phyloP scores from a whole-genome alignment of 257 asterid genomes.

The Mentha longifolia region DNA sequence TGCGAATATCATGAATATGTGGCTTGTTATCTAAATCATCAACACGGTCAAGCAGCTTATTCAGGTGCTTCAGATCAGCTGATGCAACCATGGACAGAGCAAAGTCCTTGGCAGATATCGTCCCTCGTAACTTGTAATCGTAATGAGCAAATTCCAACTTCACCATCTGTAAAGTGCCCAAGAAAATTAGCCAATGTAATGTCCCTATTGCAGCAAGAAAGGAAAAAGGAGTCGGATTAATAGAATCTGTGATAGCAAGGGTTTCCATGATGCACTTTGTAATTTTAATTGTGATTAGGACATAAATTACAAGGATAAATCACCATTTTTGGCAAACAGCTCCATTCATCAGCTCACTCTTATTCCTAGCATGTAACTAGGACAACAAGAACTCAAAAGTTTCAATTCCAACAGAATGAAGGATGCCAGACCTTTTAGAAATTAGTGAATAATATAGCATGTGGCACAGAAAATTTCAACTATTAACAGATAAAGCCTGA shows the following conservation, averaged over 20 bases:
- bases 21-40: conserved; percentile 59
- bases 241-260: background rate
- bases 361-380: background rate
- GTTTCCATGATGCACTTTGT: background rate
- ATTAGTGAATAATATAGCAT: conserved; percentile 17
- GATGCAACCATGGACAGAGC: conserved; percentile 90
- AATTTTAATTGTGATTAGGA: background rate
- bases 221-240: background rate
- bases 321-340: background rate
- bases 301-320: conserved; percentile 1
- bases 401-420: background rate
- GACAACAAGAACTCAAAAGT: too few species aligned
- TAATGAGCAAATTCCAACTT: conserved; percentile 85
- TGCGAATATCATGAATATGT: conserved; percentile 46
- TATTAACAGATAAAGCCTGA: conserved; percentile 6
- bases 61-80: conserved; percentile 77
- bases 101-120: conserved; percentile 87
- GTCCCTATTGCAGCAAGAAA: background rate
- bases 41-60: conserved; percentile 71
- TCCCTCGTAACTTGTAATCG: conserved; percentile 75
- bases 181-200: conserved; percentile 5
- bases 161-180: conserved; percentile 53
- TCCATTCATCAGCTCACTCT: background rate
- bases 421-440: too few species aligned
- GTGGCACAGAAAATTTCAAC: conserved; percentile 13